Base-by-base conservation (phyloP, 208 protist species). In the Acanthamoeba healyi region DNA sequence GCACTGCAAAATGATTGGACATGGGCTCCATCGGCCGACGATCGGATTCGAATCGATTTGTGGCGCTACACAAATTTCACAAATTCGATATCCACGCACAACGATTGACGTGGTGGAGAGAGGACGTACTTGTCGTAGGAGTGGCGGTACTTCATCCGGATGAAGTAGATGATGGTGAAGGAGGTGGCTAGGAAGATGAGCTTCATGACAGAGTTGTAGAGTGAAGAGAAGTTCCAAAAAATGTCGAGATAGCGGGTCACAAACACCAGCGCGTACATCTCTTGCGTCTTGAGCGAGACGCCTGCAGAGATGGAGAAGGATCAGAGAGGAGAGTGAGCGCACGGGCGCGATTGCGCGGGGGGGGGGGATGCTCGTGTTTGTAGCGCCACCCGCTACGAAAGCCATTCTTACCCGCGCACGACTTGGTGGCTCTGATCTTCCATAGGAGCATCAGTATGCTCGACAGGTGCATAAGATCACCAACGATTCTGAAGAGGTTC, bases 201-300 rank as follows among this genome's bases (percentile, higher is more conserved):
- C 94, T 98, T 98, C 74, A 98, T 95, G 40, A 98, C 36, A 19
- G 90, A 92, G 81, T 96, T 97, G 94, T 98, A 98, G n/a, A 97
- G n/a, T 15, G 95, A 97, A 14, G 51, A 26, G 65, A 95, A 96
- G 79, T 97, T 97, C 29, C 65, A 96, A 56, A 98, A 97, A 12
- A 98, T 32, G 77, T 98, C 97, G 1, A 98, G 22, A 84, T 98
- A 98, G 56, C 97, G 94, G 12, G 94, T 82, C 42, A 49, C 63
- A 51, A 97, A 98, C 10, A 97, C 97, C 36, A 96, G 34, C 34
- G 92, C 42, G 88, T 97, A 98, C 74, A 98, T 74, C 46, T 96
- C 86, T 92, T 98, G 97, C 36, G 96, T 96, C 74, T 97, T 97
- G 40, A 61, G 72, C 22, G 42, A 88, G 36, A 58, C 19, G 15